Evolutionary conservation across 768 basidiomycete species (phyloP), one percentile per base, ranked within the genome.

Genomic region (Boletus subcaerulescens): DNA sequence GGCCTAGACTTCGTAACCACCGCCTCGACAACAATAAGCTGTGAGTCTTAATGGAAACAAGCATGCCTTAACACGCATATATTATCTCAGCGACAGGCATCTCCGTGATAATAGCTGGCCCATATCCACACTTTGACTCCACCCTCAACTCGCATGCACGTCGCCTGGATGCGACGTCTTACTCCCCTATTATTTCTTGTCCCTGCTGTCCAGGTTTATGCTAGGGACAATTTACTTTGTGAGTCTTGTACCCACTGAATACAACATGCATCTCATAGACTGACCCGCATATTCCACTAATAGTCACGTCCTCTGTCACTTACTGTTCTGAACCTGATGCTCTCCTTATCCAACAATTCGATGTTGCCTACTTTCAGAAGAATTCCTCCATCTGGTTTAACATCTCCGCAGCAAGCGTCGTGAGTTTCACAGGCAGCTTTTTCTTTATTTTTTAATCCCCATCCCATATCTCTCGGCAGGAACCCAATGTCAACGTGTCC

Each of bases 251-350:
- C 43, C 17, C 22, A 8, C n/a, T n/a, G 2, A 33, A 13, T 29
- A 3, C 47, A 32, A 46, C 35, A 17, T 15, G 3, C 53, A 29
- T 10, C 8, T 20, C 40, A 12, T 26, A 18, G 22, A 56, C 52
- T 58, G 53, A 46, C 50, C 53, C 49, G 40, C 40, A 15, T 44
- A 45, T 5, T 44, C 36, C 35, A 38, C 33, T 43, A 35, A 29
- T 66, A 92, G 90, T 89, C 70, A 91, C 91, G 29, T 91, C 89
- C 18, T 92, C 91, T 53, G 89, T 93, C 65, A 88, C 91, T 31
- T 93, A 93, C 69, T 93, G 91, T 72, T 75, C 85, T 48, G 85
- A 88, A 38, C 91, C 91, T 48, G 84, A 89, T 68, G 81, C 83
- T 32, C 79, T 93, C 56, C 86, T 93, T 64, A 78, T 93, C 42